Base-by-base conservation (phyloP, 1,284 basidiomycete species). In the Fomitopsis palustris region DNA sequence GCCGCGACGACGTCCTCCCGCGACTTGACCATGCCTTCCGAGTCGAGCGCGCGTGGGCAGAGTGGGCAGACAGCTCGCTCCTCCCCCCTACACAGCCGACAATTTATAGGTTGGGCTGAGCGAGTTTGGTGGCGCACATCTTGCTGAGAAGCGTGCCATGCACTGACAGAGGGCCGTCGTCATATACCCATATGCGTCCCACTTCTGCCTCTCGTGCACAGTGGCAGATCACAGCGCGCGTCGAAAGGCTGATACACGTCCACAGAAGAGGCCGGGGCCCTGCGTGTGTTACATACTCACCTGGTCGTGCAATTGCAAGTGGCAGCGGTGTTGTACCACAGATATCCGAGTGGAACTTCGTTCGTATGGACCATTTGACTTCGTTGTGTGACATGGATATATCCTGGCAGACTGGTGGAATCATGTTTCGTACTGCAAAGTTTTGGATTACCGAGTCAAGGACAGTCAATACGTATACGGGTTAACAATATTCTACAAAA, bases 1-100 rank as follows among this genome's bases (percentile, higher is more conserved):
- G 68, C 65, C n/a, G 63, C 61, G 67, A 70, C 74, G 47, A 74
- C 71, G 42, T 70, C 67, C 43, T 69, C 68, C 33, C 59, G 61
- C 1, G 64, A 62, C 51, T 65, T 68, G 47, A 64, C 65, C 66
- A 67, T 68, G 49, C n/a, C 21, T 17, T 12, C 29, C 17, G 6
- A 17, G 17, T 3, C 16, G 49, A 12, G 14, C n/a, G 9, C 29
- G 31, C 16, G 17, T 3, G 25, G 25, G 41, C 19, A 42, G 23
- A 45, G 43, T 10, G 43, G 25, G 45, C 12, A 25, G 9, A n/a
- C 3, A 25, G 45, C 17, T 8, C 29, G 45, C 25, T 43, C 21
- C 21, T 19, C 25, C 23, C 45, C 16, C 10, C 1, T 5, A 27
- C 4, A 16, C 16, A 27, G 21, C 9, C 16, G 17, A 14, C 12